Evolutionary conservation across 1,284 basidiomycete species (phyloP), one percentile per base, ranked within the genome.

Genomic region (Exobasidium cylindrosporum): DNA sequence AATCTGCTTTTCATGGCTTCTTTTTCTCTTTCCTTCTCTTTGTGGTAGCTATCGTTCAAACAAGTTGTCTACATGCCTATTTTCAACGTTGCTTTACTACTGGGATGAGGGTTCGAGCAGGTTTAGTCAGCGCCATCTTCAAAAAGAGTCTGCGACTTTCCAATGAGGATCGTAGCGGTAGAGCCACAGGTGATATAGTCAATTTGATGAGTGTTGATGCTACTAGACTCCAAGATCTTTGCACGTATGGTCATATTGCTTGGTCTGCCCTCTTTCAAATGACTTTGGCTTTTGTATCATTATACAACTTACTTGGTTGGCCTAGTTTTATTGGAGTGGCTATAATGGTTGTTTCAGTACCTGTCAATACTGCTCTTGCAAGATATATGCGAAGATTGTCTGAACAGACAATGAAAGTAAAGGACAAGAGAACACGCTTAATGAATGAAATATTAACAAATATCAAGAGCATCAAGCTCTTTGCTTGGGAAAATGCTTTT

Each of bases 131-230:
- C 0, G 85, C 86, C 0, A 90, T 95, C 59, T 97, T 94, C 82
- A 84, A 88, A 65, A 96, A 97, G 80, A 86, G 91, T 0, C 84
- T 97, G 23, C 84, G 90, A 0, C 84, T 97, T 23, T 91, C 90
- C 6, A 92, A 88, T 69, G 88, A 92, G 63, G 92, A 91, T 74
- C 86, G 89, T 3, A 84, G 84, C 4, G 74, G 82, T 13, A 86
- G 89, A 40, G 86, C 89, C 0, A 88, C 90, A n/a, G 94, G 94
- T 3, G 92, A 97, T 75, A 92, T 96, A 55, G 91, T 96, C 69
- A 97, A 97, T 77, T 81, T 96, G 29, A 94, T 95, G 89, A 89
- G 87, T 11, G 90, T 95, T 31, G 81, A 82, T 58, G 87, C 92
- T 0, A 89, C 88, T 17, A 84, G 92, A 31, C 83, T 97, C 54